Conservation (phyloP, 1,284 basidiomycete genomes). For the Apiotrichum brassicae region DNA sequence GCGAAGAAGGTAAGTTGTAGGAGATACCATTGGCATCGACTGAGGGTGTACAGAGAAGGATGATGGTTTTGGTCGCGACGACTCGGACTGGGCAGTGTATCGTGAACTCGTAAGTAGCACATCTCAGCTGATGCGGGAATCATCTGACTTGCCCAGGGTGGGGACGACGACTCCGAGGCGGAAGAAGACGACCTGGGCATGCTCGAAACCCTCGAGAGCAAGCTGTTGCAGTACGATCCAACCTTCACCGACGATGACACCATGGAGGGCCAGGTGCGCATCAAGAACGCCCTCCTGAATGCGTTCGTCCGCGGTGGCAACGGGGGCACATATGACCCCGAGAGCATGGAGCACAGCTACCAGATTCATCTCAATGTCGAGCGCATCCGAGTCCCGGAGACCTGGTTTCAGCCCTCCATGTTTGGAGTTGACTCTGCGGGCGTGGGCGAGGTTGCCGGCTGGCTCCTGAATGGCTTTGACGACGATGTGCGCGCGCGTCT, state of each 20-base stretch:
- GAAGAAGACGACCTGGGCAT: slow-evolving; percentile 84
- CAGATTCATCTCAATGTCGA: slow-evolving; percentile 92
- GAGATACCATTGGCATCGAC: neutral
- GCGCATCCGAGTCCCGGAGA: slow-evolving; percentile 84
- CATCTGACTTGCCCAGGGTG: slow-evolving; percentile 54
- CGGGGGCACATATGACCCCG: slow-evolving; percentile 57
- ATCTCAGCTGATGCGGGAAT: neutral
- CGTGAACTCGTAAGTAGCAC: slow-evolving; percentile 74
- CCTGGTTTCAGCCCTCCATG: slow-evolving; percentile 87
- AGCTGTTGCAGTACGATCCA: slow-evolving; percentile 76
- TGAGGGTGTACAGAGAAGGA: slow-evolving; percentile 52
- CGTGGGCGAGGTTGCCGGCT: slow-evolving; percentile 80
- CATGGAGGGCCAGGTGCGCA: slow-evolving; percentile 65
- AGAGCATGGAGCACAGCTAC: slow-evolving; percentile 56
- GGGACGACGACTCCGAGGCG: slow-evolving; percentile 80
- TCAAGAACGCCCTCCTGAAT: slow-evolving; percentile 73
- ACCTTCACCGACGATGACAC: slow-evolving; percentile 76
- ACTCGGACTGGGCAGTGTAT: slow-evolving; percentile 97
- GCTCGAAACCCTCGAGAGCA: slow-evolving; percentile 69
- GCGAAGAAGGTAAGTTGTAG: slow-evolving; percentile 57
- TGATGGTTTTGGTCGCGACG: slow-evolving; percentile 90
- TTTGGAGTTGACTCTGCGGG: slow-evolving; percentile 94
- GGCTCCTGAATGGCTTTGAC: slow-evolving; percentile 73
- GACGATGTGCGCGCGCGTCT: slow-evolving; percentile 60
- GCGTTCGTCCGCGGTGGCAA: slow-evolving; percentile 62